Base-by-base conservation (phyloP, 2,329 filamentous ascomycete genomes). In the Dactylellina leptospora region DNA sequence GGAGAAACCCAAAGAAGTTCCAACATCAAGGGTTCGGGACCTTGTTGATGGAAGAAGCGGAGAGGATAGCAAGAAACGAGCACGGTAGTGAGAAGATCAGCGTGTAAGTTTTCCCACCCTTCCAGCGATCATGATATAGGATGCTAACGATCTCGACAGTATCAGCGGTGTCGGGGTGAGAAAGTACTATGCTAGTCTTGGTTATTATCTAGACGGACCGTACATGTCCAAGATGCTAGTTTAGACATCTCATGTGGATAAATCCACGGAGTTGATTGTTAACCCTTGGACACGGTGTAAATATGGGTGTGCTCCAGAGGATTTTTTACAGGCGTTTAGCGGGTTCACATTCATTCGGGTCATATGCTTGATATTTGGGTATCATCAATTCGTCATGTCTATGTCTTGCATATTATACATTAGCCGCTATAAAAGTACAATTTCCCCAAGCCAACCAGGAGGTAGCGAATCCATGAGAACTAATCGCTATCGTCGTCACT, bases 21-120 rank as follows among this genome's bases (percentile, higher is more conserved):
- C 95, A 99, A 82, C 95, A 99, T 81, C 95, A 97, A 79, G 95
- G 95, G 0, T 99, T 96, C 76, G 95, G 95, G 50, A 99, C 95
- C 1, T 80, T 99, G 73, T 79, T 99, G 75, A 99, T 99, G 96
- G 93, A 97, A 78, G 93, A 97, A 81, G 96, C 95, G 0, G 95
- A 97, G 82, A 85, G 93, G 55, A 99, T 99, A 75, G 93, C 96
- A 0, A 86, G 91, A 61, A 90, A 97, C 75, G 95, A 99, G 81
- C 95, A 99, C 78, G 90, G 92, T 4, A 97, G 93, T 76, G 85
- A 85, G 72, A 99, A 99, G 84, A 92, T 99, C 62, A 95, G 91
- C 78, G 92, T 99, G 76, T 77, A 74, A 75, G 76, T 75, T 16
- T n/a, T 18, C 4, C 23, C 3, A 36, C 9, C 3, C n/a, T 48